phyloP scores from a whole-genome alignment of 371 early-diverging fungal species.

The Apophysomyces ossiformis region DNA sequence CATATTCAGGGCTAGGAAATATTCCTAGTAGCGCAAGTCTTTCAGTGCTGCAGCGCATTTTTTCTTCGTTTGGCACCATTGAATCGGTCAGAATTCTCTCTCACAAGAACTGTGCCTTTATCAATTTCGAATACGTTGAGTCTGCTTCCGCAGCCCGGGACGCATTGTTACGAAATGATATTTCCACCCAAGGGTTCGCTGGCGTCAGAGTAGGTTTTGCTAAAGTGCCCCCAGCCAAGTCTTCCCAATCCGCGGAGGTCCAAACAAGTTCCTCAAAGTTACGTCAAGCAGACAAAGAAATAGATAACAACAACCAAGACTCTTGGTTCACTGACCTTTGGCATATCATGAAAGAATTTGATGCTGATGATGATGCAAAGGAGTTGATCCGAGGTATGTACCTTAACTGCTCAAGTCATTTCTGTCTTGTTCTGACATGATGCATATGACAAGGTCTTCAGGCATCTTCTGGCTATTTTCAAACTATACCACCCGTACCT shows the following conservation, averaged over 20 bases:
- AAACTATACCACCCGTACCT: constrained; percentile 73
- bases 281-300: constrained; percentile 4
- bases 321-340: constrained; percentile 40
- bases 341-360: constrained; percentile 36
- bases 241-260: neutral
- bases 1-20: constrained; percentile 87
- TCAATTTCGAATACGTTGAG: constrained; percentile 88
- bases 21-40: constrained; percentile 84
- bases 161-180: constrained; percentile 85
- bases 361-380: constrained; percentile 19
- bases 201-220: constrained; percentile 92
- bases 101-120: constrained; percentile 97
- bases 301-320: constrained; percentile 19
- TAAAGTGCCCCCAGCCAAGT: constrained; percentile 68
- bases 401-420: neutral
- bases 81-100: constrained; percentile 94
- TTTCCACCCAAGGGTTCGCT: constrained; percentile 76
- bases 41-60: constrained; percentile 76
- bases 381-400: constrained; percentile 26
- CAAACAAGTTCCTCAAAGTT: neutral
- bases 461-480: constrained; percentile 49
- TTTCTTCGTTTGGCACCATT: constrained; percentile 84
- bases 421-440: neutral
- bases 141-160: constrained; percentile 89
- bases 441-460: constrained; percentile 15